A percentile compares a stretch with the other conserved stretches of the same genome.
These are phyloP conservation scores for Protea cynaroides DNA, from an alignment of 164 flowering plant species.

Conservation along the genomic window DNA sequence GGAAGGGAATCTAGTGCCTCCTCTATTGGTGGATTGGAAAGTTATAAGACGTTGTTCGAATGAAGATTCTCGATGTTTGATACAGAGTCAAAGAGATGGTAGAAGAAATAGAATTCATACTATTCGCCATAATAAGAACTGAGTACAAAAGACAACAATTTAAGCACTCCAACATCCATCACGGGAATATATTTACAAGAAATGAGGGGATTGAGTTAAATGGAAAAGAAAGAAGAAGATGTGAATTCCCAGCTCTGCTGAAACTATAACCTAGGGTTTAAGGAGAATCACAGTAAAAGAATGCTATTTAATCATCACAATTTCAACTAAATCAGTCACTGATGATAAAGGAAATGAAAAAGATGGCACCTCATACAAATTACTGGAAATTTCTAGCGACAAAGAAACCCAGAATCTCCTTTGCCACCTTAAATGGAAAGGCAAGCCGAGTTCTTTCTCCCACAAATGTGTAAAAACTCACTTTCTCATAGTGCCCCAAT, in stretches of 20 bases:
- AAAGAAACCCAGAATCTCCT: neutral
- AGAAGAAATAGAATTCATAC: conserved; percentile 22
- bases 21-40: conserved; percentile 47
- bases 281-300: neutral
- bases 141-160: neutral
- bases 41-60: conserved; percentile 29
- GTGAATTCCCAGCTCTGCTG: neutral
- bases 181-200: neutral
- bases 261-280: neutral
- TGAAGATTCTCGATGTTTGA: conserved; percentile 53
- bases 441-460: neutral
- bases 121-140: conserved; percentile 25
- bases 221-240: neutral
- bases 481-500: neutral
- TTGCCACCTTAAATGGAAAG: neutral
- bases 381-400: neutral
- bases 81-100: conserved; percentile 24
- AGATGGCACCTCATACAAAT: neutral
- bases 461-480: too few relatives aligned
- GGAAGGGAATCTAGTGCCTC: conserved; percentile 73
- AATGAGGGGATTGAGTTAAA: too few relatives aligned
- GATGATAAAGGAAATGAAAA: neutral
- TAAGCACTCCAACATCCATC: neutral
- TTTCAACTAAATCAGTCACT: neutral
- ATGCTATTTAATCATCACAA: neutral